Base-by-base conservation (phyloP, 805 yeast genomes). In the Naumovozyma baii region DNA sequence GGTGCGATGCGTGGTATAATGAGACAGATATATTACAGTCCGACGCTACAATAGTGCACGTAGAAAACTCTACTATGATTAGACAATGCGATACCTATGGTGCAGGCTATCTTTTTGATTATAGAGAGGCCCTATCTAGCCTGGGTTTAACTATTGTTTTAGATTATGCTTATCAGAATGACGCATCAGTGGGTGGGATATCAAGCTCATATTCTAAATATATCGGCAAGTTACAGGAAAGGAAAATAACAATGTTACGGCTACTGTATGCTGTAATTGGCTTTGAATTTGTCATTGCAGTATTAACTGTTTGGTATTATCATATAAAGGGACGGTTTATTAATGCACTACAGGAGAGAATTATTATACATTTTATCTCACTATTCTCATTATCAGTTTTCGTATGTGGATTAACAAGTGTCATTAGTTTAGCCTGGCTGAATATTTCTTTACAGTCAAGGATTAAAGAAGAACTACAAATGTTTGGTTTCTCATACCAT, bases 61-160 rank as follows among this genome's bases (percentile, higher is more conserved):
- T 22, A 7, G 9, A 22, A 22, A 48, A 54, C 37, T 47, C 52
- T 3, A 39, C 47, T 2, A 37, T 42, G 2, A 28, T 33, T 10
- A 42, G 42, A 5, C 31, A 28, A 3, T 57, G 62, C 42, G 2
- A 17, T 8, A 33, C n/a, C 7, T 32, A 29, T 17, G 56, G 56
- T 2, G 37, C 49, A 0, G 43, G 38, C 14, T 54, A 50, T 36
- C 33, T 58, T 8, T 51, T 58, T 29, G 55, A 59, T 37, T 59
- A 59, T 40, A 46, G 57, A 42, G 47, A 51, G 12, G 42, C 52
- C 1, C 37, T 59, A 30, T 34, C 44, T 5, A 45, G 44, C 9
- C 38, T 53, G 13, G 61, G 60, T 2, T 42, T 59, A 25, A 52
- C 51, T 15, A 55, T 57, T 14, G 51, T 59, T 7, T 34, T 59